Percentiles rank a stretch among this genome's conserved stretches.
Conservation (phyloP, 192 early-diverging fungal genomes). For the Globomyces pollinis-pini region DNA sequence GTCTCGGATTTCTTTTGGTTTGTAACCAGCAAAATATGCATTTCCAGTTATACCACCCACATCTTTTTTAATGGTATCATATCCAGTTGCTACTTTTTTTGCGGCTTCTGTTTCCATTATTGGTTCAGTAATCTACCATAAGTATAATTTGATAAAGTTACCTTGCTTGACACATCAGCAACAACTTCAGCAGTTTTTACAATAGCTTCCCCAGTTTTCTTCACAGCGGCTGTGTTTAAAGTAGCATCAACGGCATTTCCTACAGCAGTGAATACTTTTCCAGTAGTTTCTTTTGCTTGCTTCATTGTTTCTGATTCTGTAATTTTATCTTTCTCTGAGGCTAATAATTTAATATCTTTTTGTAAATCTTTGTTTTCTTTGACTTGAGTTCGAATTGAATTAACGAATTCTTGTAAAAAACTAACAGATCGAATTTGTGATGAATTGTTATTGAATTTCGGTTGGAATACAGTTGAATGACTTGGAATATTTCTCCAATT, state of each 20-base stretch:
- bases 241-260: constrained; percentile 42
- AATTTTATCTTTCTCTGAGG: constrained; percentile 72
- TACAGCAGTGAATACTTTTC: constrained; percentile 59
- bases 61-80: constrained; percentile 33
- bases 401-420: constrained; percentile 21
- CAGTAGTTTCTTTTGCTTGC: constrained; percentile 58
- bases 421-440: not conserved
- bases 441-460: too few relatives aligned
- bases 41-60: constrained; percentile 15
- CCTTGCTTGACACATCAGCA: constrained; percentile 27
- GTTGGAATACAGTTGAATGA: not conserved
- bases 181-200: constrained; percentile 31
- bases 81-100: constrained; percentile 35
- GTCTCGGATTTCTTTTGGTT: constrained; percentile 36
- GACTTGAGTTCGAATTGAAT: constrained; percentile 85
- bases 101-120: constrained; percentile 45
- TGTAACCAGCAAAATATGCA: constrained; percentile 37
- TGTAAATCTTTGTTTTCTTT: constrained; percentile 93
- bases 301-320: constrained; percentile 81
- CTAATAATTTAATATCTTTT: constrained; percentile 81
- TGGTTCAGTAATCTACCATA: constrained; percentile 43
- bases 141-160: constrained; percentile 12
- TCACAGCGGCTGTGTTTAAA: constrained; percentile 55
- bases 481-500: too few relatives aligned
- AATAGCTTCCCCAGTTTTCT: constrained; percentile 65